Base-by-base conservation (phyloP, 805 yeast species). In the Suhomyces prunicola region DNA sequence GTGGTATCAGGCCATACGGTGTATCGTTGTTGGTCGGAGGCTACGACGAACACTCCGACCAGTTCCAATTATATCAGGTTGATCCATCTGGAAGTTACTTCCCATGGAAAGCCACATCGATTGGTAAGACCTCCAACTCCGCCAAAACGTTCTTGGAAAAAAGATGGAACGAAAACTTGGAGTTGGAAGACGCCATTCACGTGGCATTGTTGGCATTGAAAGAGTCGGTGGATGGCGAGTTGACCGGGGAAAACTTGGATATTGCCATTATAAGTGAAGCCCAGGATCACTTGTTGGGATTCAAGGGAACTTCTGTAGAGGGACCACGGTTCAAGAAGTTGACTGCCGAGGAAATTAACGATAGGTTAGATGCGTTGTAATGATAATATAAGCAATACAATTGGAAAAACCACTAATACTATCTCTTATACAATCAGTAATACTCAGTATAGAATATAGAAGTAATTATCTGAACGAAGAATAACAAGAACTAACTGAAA, bases 81-180 rank as follows among this genome's bases (percentile, higher is more conserved):
- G 99, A 94, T 74, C 99, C 99, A 4, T 88, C 96, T 3, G 99
- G 99, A 8, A 85, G 97, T 41, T 94, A 87, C 70, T 94, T 90
- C 80, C 98, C 99, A 8, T 94, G 99, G 99, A 94, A 93, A 73
- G 99, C 99, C 39, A 93, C 99, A 3, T 98, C 99, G 23, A 94
- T 94, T 63, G 99, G 99, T 58, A 92, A 91, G 68, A 96, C 97
- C 24, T 86, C 97, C 3, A 84, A 85, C 44, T 90, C 96, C n/a
- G 99, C 98, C 35, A 94, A 96, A 77, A 93, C 98, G 1, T 94
- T 94, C 64, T 75, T 94, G 66, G 99, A 94, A 71, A 94, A 94
- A 75, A 86, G 99, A 74, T 94, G 98, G 97, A 93, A 92, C 68
- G 96, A 91, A 59, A 97, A 94, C 71, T 78, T 94, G 67, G 99